These are phyloP conservation scores for Luzula sylvatica DNA, from an alignment of 176 grass and related monocot genomes.

Conservation along the genomic window DNA sequence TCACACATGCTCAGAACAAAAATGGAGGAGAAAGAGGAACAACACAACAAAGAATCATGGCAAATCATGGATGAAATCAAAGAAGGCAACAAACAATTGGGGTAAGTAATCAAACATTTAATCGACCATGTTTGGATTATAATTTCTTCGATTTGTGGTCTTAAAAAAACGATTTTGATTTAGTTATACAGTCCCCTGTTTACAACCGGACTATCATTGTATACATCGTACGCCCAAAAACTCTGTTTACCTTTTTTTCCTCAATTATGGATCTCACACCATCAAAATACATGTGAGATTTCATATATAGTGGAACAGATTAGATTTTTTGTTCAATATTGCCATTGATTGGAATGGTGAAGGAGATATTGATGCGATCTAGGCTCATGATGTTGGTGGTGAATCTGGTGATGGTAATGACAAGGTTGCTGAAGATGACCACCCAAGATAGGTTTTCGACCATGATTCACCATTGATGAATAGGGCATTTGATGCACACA, in stretches of 20 bases:
- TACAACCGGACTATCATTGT: background rate
- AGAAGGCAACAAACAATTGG: background rate
- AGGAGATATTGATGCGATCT: conserved; percentile 27
- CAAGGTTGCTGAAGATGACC: background rate
- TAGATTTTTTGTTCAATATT: background rate
- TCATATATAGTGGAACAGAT: background rate
- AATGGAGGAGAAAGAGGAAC: too few species aligned
- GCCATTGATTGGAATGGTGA: conserved; percentile 32
- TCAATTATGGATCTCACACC: conserved; percentile 17
- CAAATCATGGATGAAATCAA: background rate
- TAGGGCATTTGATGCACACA: conserved; percentile 16
- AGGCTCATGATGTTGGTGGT: conserved; percentile 4
- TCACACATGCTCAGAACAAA: too few species aligned
- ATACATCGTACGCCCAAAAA: too few species aligned
- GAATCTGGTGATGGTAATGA: too few species aligned
- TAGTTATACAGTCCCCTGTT: conserved; percentile 16
- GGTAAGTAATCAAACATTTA: too few species aligned
- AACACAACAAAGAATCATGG: too few species aligned
- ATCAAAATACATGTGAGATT: conserved; percentile 3
- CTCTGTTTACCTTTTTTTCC: background rate
- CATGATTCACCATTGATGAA: conserved; percentile 10
- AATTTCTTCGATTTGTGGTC: too few species aligned
- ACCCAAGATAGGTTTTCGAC: background rate
- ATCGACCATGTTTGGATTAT: too few species aligned
- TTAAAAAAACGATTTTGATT: conserved; percentile 11